Base-by-base conservation (phyloP, 2,329 filamentous ascomycete genomes). In the Colletotrichum paranaense region DNA sequence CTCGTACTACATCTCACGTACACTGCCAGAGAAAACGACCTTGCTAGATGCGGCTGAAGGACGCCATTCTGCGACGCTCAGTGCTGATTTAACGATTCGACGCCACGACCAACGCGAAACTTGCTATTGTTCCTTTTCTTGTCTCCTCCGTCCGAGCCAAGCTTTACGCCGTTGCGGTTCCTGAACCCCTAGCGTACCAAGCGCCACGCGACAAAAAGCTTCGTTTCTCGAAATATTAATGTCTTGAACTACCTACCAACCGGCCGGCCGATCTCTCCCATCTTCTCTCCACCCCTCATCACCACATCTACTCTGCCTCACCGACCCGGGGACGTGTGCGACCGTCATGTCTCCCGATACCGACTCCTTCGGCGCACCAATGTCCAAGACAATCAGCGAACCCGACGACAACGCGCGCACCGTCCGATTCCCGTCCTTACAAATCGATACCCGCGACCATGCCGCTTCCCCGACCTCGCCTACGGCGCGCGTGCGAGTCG, bases 361-460 rank as follows among this genome's bases (percentile, higher is more conserved):
- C 56, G 71, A 62, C 35, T 62, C 62, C 11, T 52, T 59, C 35
- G 71, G 60, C n/a, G 71, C 26, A 22, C 57, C 67, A 42, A n/a
- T 71, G 28, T 57, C 67, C 28, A 70, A 71, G 60, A 66, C 56
- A 19, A 24, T 38, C 19, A 65, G 60, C 46, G 67, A 73, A n/a
- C 26, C 67, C 62, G 71, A 72, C 22, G 66, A 65, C 35, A 57
- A 32, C 63, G 60, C 68, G 19, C 71, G 67, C 55, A 42, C 56
- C 30, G 67, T 66, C 19, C 49, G 68, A 16, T 73, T 73, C 26
- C 71, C 71, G 14, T 56, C 59, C 26, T 60, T 73, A 24, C 42
- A 70, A 4, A 52, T 73, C 38, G 71, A 73, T 30, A 30, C 42
- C 56, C 67, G 55, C 56, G 71, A 73, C 19, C 63, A 73, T 28